Base-by-base conservation (phyloP, 164 flowering plant genomes). In the Magnolia sinica region DNA sequence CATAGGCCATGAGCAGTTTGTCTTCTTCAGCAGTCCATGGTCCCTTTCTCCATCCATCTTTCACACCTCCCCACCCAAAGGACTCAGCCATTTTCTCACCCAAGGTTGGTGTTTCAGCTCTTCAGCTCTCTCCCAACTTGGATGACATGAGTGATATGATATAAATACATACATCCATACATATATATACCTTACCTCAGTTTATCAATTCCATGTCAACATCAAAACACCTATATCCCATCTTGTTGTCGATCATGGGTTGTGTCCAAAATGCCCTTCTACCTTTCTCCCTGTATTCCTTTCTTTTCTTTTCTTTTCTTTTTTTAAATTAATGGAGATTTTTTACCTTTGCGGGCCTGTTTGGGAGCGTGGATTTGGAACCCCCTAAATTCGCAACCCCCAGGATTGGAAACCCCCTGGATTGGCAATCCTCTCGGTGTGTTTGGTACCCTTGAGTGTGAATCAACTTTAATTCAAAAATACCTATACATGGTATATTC, bases 1-100 rank as follows among this genome's bases (percentile, higher is more conserved):
- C 96, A 90, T 91, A 90, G 45, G 90, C 92, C 77, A 84, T 83
- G n/a, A 95, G 95, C 79, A 89, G 79, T 55, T 85, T 84, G 73
- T 92, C 98, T 84, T 95, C 98, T 82, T 95, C 97, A 76, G 92
- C 85, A 76, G 97, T 94, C 98, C 98, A 94, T 51, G 98, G 98
- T 3, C 98, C 98, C 73, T 91, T 92, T 67, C 97, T 85, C 96
- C 97, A 91, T 4, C 90, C 93, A 19, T 80, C 86, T 79, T 84
- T 91, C 2, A 79, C 79, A 9, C 72, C 45, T 24, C 90, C 92
- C 92, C 91, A 89, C 14, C 91, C 89, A 79, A 86, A 59, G 18
- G 78, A 79, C 8, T 83, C 87, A 58, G 74, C 86, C 89, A 85
- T 86, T 68, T 10, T 11, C 19, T 70, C 73, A 8, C 11, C 23